A percentile compares a stretch with the other conserved stretches of the same genome.
phyloP scores from a whole-genome alignment of 2,329 filamentous ascomycete genomes.

The Neonectria punicea region DNA sequence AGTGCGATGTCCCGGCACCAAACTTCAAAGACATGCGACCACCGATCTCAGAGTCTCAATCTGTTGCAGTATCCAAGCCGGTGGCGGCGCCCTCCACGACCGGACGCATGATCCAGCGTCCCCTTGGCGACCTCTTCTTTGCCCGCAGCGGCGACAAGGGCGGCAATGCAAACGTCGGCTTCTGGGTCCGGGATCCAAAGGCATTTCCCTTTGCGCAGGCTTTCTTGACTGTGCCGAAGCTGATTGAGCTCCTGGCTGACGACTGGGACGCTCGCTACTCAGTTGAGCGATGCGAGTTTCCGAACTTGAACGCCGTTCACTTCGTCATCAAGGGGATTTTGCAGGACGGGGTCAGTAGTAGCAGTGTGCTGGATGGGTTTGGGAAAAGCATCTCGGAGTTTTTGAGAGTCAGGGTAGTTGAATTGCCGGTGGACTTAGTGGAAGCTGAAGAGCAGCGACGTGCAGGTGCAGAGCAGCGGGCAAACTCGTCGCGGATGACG shows the following conservation, averaged over 20 bases:
- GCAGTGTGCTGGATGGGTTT: constrained; percentile 58
- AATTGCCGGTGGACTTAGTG: constrained; percentile 41
- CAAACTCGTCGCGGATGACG: background rate
- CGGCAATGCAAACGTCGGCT: constrained; percentile 48
- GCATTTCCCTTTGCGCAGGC: constrained; percentile 55
- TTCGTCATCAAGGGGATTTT: constrained; percentile 59
- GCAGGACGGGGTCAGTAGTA: constrained; percentile 59
- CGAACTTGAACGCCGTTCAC: constrained; percentile 54
- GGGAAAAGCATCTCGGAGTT: constrained; percentile 65
- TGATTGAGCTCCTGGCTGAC: constrained; percentile 54
- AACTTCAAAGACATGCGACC: background rate
- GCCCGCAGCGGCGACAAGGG: constrained; percentile 49
- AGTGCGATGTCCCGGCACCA: background rate
- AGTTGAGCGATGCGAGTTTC: constrained; percentile 59
- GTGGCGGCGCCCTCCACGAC: background rate
- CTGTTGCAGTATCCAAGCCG: background rate
- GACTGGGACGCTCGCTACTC: constrained; percentile 54
- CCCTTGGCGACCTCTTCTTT: constrained; percentile 46
- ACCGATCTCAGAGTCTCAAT: background rate
- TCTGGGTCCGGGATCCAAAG: constrained; percentile 49
- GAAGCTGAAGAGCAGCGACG: constrained; percentile 33
- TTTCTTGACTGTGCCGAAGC: constrained; percentile 50
- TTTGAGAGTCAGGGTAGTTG: constrained; percentile 47
- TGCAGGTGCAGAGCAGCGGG: background rate
- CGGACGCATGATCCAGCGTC: constrained; percentile 27